phyloP scores from a whole-genome alignment of 2,329 filamentous ascomycete species.

The Talaromyces sp. region DNA sequence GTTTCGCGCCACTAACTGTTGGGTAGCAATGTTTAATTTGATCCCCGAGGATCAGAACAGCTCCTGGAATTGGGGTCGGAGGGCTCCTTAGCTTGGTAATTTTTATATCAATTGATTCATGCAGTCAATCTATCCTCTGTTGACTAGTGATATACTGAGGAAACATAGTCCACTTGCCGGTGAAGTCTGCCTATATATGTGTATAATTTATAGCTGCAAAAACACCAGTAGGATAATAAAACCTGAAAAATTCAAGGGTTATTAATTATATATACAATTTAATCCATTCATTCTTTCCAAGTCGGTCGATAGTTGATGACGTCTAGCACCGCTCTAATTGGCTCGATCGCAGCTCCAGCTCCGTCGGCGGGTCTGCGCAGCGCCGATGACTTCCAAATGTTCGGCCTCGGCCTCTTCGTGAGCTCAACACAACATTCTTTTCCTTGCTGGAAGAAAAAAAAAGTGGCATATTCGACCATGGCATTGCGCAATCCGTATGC shows the following conservation, averaged over 20 bases:
- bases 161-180: not conserved
- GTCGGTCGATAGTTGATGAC: constrained; percentile 23
- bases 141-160: not conserved
- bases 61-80: not conserved
- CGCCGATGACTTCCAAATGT: not conserved
- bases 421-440: not conserved
- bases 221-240: not conserved
- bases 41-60: not conserved
- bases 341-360: constrained; percentile 9
- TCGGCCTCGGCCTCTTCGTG: not conserved
- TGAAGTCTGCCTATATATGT: not conserved
- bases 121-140: not conserved
- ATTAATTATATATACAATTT: not conserved
- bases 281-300: not conserved
- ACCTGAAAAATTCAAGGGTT: not conserved
- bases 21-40: not conserved
- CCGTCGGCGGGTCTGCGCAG: not conserved
- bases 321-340: constrained; percentile 23
- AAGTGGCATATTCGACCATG: constrained; percentile 24
- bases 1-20: not conserved
- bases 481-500: constrained; percentile 35
- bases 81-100: not conserved
- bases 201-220: not conserved
- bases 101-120: not conserved
- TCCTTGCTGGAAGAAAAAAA: not conserved